A percentile compares a stretch with the other conserved stretches of the same genome.
Evolutionary conservation across 208 protist genomes (phyloP).

Genomic region (Trypanosoma platydactyli): DNA sequence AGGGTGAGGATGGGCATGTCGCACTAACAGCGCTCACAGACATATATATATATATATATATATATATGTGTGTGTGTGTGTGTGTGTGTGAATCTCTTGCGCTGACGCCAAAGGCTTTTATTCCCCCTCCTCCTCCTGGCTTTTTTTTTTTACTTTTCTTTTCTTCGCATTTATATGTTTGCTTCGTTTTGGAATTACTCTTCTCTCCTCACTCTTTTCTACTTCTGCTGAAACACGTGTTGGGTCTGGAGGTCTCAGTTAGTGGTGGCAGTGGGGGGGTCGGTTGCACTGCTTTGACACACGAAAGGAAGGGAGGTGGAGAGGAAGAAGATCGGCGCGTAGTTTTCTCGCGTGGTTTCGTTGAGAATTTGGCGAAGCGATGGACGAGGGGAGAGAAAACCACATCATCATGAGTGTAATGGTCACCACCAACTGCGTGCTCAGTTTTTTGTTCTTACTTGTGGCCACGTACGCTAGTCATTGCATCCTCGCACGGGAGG

Average conservation of each 20-base stretch:
- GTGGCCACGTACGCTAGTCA: slow-evolving; percentile 8
- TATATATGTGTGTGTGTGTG: neutral
- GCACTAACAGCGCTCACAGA: neutral
- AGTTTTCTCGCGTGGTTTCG: too few species aligned
- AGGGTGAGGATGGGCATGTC: too few species aligned
- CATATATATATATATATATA: slow-evolving; percentile 6
- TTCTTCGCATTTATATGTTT: neutral
- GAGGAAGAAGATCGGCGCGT: neutral
- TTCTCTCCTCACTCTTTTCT: slow-evolving; percentile 3
- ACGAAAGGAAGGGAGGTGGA: neutral
- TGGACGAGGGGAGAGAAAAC: neutral
- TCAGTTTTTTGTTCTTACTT: slow-evolving; percentile 3
- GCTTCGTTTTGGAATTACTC: neutral
- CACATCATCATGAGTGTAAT: neutral
- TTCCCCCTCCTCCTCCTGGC: neutral
- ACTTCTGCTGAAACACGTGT: neutral
- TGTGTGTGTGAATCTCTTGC: neutral
- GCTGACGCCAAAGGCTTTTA: too few species aligned
- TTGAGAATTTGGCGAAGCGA: neutral
- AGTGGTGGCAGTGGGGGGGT: too few species aligned
- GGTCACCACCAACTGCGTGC: neutral
- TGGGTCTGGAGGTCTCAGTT: neutral
- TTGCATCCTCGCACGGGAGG: slow-evolving; percentile 3
- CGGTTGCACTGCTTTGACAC: too few species aligned
- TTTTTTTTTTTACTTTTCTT: neutral